Evolutionary conservation across 2,329 filamentous ascomycete species (phyloP), one percentile per base, ranked within the genome.

Genomic region (Lasiodiplodia hormozganensis): DNA sequence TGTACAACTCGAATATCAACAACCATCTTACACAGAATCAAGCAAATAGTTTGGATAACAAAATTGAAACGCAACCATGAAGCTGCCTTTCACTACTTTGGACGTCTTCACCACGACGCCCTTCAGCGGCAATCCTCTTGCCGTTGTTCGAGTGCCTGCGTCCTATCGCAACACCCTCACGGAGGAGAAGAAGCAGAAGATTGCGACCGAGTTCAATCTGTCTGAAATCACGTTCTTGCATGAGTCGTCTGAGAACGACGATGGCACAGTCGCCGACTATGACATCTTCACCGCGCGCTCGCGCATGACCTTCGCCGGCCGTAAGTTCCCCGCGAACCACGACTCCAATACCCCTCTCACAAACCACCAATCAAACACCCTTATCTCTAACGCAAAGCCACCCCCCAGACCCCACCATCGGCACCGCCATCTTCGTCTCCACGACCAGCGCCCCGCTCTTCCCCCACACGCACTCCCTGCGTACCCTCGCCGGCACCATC

Each of bases 231-330:
- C 87, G 21, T 87, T 89, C 70, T 74, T 88, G 21, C 82, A 87
- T 70, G 78, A 78, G 62, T 73, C 73, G 72, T 72, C 23, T 73
- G 60, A 47, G 51, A 62, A 6, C 71, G 67, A 31, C 14, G 70
- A 71, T 14, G 43, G 43, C 43, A n/a, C 43, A 6, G 66, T 69
- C 4, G 71, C 74, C 57, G 72, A 75, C 66, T 84, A 82, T 58
- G 83, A 87, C 73, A 88, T 88, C 72, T 88, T 88, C 78, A 83
- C 83, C 43, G 80, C 81, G 0, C 75, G 77, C 10, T 72, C 71
- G 8, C 86, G 88, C 73, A 72, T 88, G n/a, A 85, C 86, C 7
- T 88, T 88, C 71, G 86, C 86, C 0, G 85, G 86, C 2, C 86
- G 88, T 64, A 28, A 52, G 60, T 21, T 18, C 18, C 2, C 90